Evolutionary conservation across 352 stramenopile species (phyloP).

Genomic region (Globisporangium acanthophoron): DNA sequence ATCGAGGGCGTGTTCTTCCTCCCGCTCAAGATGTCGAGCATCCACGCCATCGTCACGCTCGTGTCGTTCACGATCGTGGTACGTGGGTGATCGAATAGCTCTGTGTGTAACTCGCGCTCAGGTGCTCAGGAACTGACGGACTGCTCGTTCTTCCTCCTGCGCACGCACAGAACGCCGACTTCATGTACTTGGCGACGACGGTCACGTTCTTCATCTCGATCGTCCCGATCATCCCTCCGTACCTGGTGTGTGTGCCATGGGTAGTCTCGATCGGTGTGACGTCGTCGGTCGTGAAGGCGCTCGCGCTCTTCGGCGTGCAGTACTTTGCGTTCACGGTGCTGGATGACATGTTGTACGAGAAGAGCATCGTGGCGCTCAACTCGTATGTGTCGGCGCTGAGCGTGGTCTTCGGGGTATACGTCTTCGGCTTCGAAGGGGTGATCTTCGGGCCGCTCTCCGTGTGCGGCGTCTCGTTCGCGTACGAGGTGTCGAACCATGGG

Average conservation of each 20-base stretch:
- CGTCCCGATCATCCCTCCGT: constrained; percentile 82
- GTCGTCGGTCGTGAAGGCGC: constrained; percentile 74
- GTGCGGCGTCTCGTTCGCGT: constrained; percentile 78
- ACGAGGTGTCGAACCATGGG: constrained; percentile 83
- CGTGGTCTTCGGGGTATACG: constrained; percentile 83
- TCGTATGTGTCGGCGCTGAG: constrained; percentile 84
- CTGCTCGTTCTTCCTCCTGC: neutral
- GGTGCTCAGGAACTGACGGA: neutral
- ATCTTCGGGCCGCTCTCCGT: constrained; percentile 83
- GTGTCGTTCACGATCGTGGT: constrained; percentile 85
- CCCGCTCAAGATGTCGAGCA: constrained; percentile 84
- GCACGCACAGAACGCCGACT: constrained; percentile 66
- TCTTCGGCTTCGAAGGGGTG: constrained; percentile 85
- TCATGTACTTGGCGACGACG: constrained; percentile 81
- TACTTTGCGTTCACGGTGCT: constrained; percentile 83
- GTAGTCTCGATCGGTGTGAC: constrained; percentile 74
- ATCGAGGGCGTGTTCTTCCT: constrained; percentile 87
- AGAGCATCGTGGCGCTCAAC: constrained; percentile 81
- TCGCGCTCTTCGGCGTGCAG: constrained; percentile 74
- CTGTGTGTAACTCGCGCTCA: constrained; percentile 4
- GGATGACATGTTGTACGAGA: constrained; percentile 87
- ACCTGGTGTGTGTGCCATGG: constrained; percentile 82
- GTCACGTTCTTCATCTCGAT: constrained; percentile 88
- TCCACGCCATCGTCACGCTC: constrained; percentile 84
- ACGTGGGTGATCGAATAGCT: constrained; percentile 10